Evolutionary conservation across 139 green algal species (phyloP).

Genomic region (Pleodorina starrii): DNA sequence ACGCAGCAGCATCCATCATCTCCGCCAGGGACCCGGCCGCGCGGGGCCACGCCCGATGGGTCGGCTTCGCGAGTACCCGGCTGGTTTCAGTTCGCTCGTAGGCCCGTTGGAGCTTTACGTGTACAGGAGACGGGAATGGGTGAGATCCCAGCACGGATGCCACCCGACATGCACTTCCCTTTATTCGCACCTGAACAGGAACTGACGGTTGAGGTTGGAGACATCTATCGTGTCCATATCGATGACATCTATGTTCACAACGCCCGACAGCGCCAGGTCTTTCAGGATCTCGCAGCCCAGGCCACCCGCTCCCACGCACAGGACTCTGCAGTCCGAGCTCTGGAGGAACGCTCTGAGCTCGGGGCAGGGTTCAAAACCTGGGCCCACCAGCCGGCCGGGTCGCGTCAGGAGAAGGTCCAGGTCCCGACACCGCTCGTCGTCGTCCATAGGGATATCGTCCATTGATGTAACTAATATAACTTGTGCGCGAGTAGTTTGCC

Average conservation of each 20-base stretch:
- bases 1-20: no score
- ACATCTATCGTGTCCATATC: conserved; percentile 99
- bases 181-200: conserved; percentile 92
- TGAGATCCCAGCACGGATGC: no score
- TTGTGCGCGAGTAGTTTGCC: no score
- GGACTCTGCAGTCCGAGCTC: conserved; percentile 73
- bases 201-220: conserved; percentile 99
- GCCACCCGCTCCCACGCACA: conserved; percentile 96
- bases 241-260: conserved; percentile 98
- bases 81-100: no score
- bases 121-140: no score
- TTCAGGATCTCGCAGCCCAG: conserved; percentile 99
- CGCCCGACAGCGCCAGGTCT: conserved; percentile 95
- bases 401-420: conserved; percentile 86
- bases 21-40: no score
- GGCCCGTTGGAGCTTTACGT: no score
- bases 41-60: no score
- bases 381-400: conserved; percentile 83
- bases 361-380: conserved; percentile 87
- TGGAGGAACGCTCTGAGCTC: conserved; percentile 82
- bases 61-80: no score
- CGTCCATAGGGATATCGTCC: conserved; percentile 32
- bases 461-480: background rate
- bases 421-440: conserved; percentile 70
- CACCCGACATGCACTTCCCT: background rate